These are phyloP conservation scores for Calonectria fujianensis DNA, from an alignment of 2,329 filamentous ascomycete genomes.

Conservation along the genomic window DNA sequence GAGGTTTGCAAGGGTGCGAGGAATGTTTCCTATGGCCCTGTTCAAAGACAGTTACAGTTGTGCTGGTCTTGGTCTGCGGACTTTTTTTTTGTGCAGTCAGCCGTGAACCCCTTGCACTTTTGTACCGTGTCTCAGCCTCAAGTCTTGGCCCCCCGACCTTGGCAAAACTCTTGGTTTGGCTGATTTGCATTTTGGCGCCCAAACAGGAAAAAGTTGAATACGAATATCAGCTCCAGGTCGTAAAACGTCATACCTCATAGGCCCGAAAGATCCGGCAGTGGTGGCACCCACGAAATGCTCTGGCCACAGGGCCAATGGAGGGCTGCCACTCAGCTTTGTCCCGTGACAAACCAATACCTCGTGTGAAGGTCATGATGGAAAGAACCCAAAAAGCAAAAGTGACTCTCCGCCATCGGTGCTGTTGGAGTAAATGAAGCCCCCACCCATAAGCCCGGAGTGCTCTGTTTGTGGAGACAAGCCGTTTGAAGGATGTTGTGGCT, in stretches of 20 bases:
- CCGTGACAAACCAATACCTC: neutral
- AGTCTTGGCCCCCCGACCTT: neutral
- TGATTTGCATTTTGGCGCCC: neutral
- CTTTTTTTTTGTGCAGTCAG: neutral
- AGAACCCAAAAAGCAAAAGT: neutral
- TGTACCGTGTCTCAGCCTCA: neutral
- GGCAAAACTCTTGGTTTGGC: neutral
- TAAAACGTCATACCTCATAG: neutral
- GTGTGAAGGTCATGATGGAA: neutral
- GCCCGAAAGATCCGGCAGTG: neutral
- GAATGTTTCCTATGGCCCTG: neutral
- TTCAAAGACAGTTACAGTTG: neutral
- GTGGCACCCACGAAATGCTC: neutral
- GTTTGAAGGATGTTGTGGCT: neutral
- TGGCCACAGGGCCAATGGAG: neutral
- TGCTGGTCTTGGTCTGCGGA: neutral
- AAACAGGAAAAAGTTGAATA: neutral
- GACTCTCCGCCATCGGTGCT: neutral
- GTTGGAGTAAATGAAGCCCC: neutral
- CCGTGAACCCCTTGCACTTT: neutral
- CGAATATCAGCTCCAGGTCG: neutral
- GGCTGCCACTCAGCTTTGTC: neutral
- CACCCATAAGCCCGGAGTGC: neutral
- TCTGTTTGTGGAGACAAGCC: neutral
- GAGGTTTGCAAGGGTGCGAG: neutral